Evolutionary conservation across 2,329 filamentous ascomycete genomes (phyloP).

Genomic region (Ceratocystis cacaofunesta): DNA sequence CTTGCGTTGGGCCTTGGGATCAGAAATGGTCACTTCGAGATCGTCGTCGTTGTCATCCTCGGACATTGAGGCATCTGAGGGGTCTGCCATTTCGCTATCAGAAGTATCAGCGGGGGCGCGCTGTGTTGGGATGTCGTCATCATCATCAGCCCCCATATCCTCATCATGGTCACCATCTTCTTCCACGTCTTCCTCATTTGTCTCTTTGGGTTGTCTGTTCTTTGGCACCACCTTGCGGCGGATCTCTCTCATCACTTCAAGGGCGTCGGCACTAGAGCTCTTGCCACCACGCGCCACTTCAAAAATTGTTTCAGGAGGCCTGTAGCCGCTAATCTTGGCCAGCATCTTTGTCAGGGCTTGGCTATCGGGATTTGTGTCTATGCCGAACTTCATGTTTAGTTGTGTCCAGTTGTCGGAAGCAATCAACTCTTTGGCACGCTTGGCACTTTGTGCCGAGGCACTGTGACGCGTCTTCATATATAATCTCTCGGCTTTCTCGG

Average conservation of each 20-base stretch:
- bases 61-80: constrained; percentile 37
- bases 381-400: constrained; percentile 67
- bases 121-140: constrained; percentile 17
- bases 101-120: constrained; percentile 21
- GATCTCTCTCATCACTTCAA: constrained; percentile 60
- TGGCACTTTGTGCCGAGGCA: constrained; percentile 79
- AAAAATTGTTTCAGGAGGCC: constrained; percentile 89
- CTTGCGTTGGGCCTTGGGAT: constrained; percentile 30
- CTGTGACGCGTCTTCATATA: constrained; percentile 83
- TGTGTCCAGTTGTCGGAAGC: constrained; percentile 55
- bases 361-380: constrained; percentile 49
- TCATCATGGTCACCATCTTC: constrained; percentile 24
- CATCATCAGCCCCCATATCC: constrained; percentile 22
- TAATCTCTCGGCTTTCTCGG: constrained; percentile 78
- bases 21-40: constrained; percentile 56
- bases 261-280: constrained; percentile 45
- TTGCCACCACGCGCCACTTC: constrained; percentile 69
- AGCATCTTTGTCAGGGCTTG: constrained; percentile 72
- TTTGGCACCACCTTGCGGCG: constrained; percentile 53
- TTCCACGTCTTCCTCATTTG: constrained; percentile 22
- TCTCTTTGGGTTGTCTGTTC: constrained; percentile 29
- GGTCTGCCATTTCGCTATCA: constrained; percentile 26
- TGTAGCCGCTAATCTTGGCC: constrained; percentile 72
- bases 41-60: constrained; percentile 47
- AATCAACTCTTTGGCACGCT: constrained; percentile 66